Evolutionary conservation across 306 rosid species (phyloP).

Genomic region (Malus domestica): ASM211411v1 NC_041790.1:14494001-14494500

Average conservation of each 20-base stretch:
- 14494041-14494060: slow-evolving; percentile 58
- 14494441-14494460: neutral
- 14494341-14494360: neutral
- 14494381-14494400: neutral
- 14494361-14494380: neutral
- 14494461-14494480: neutral
- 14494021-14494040: slow-evolving; percentile 39
- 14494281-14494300: neutral
- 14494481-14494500: neutral
- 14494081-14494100: slow-evolving; percentile 89
- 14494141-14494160: slow-evolving; percentile 13
- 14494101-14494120: slow-evolving; percentile 92
- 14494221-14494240: neutral
- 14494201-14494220: neutral
- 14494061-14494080: slow-evolving; percentile 53
- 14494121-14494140: slow-evolving; percentile 97
- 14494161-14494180: neutral
- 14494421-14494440: neutral
- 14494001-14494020: slow-evolving; percentile 17
- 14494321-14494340: neutral
- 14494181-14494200: neutral
- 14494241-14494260: neutral
- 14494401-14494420: neutral
- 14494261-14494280: neutral
- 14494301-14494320: neutral